Evolutionary conservation across 176 grass and related monocot genomes (phyloP), one percentile per base, ranked within the genome.

Genomic region (Avena insularis): DNA sequence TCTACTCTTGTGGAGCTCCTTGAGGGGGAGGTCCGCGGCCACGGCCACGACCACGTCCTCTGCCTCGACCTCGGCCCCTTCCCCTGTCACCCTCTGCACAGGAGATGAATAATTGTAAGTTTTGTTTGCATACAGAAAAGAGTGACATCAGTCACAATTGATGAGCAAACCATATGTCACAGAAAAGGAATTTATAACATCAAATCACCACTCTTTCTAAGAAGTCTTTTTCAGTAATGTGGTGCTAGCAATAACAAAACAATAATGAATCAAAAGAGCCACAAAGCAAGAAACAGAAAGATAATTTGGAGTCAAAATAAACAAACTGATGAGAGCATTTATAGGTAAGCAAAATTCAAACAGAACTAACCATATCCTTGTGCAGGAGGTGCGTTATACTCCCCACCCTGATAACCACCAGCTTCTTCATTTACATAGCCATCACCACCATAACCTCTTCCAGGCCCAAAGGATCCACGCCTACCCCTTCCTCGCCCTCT

Each of bases 351-450:
- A 6, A 47, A 49, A 55, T 56, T 53, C 25, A 71, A 53, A 76
- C 9, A 59, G 71, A 72, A 87, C 91, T 68, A 82, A 93, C 91
- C 91, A 75, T 81, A 51, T 59, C 71, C 85, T 88, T 93, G 85
- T 9, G 49, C 10, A 61, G 85, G 85, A 82, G 91, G 78, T 63
- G 71, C 72, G 17, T 88, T 80, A 40, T 69, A 76, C 35, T 83
- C 88, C 27, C 17, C 74, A 79, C 85, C 78, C 69, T 88, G 73
- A 85, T 90, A 89, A 83, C 86, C 83, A 86, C 48, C 88, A 65
- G 79, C 73, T 61, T 88, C 85, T 81, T 71, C 93, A 79, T 71
- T 79, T 9, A 31, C 71, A 77, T 67, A 86, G 61, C 35, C 86
- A 63, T 72, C 83, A 19, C 86, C 85, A 38, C 78, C 82, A 48